phyloP scores from a whole-genome alignment of 2,329 filamentous ascomycete species.

The Sclerotiophoma versabilis region DNA sequence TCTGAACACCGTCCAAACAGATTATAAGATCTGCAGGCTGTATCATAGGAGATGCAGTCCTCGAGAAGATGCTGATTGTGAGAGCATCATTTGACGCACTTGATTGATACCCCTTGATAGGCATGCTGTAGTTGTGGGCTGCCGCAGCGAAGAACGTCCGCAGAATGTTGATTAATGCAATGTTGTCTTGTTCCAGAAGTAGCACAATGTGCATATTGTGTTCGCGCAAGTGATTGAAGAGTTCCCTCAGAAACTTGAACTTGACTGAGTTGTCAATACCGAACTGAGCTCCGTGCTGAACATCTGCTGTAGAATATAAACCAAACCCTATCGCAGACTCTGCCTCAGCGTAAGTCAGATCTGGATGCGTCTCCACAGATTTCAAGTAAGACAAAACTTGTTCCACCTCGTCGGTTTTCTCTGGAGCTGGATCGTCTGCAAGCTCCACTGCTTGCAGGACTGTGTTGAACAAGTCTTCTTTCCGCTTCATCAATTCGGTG shows the following conservation, averaged over 20 bases:
- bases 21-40: conserved; percentile 49
- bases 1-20: conserved; percentile 48
- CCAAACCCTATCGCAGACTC: conserved; percentile 12
- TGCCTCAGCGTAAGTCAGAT: conserved; percentile 39
- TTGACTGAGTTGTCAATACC: conserved; percentile 43
- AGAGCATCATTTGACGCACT: conserved; percentile 23
- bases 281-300: conserved; percentile 33
- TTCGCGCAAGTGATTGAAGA: conserved; percentile 33
- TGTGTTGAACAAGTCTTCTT: conserved; percentile 27
- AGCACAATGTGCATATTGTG: conserved; percentile 39
- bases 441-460: not conserved
- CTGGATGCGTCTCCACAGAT: conserved; percentile 42
- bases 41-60: conserved; percentile 26
- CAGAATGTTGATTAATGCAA: conserved; percentile 34
- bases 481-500: conserved; percentile 23
- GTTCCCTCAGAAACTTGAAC: conserved; percentile 38
- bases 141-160: conserved; percentile 36
- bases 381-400: conserved; percentile 30
- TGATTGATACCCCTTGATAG: conserved; percentile 24
- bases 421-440: not conserved
- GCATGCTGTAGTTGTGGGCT: conserved; percentile 34
- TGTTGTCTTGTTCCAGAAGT: conserved; percentile 31
- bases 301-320: conserved; percentile 21
- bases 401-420: conserved; percentile 26
- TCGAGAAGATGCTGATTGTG: conserved; percentile 48